These are phyloP conservation scores for Sporobolomyces roseus DNA, from an alignment of 768 basidiomycete genomes.

Conservation along the genomic window DNA sequence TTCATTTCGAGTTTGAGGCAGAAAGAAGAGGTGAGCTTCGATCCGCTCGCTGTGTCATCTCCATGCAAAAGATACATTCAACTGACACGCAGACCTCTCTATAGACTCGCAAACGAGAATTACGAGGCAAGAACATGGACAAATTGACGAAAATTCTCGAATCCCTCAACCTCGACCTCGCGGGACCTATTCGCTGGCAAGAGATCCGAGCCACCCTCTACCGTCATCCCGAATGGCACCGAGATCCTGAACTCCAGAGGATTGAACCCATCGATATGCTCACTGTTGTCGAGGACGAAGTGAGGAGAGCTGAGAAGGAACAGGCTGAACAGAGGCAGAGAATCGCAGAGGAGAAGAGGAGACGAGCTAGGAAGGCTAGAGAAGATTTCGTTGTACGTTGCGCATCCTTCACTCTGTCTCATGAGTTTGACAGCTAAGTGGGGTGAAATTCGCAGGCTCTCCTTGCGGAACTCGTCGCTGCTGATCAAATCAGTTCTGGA, in stretches of 20 bases:
- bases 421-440: too few relatives aligned
- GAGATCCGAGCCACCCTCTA: slow-evolving; percentile 71
- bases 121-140: slow-evolving; percentile 59
- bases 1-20: slow-evolving; percentile 79
- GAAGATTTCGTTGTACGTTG: slow-evolving; percentile 76
- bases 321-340: slow-evolving; percentile 81
- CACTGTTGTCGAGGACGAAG: slow-evolving; percentile 89
- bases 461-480: slow-evolving; percentile 63
- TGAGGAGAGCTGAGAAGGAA: slow-evolving; percentile 80
- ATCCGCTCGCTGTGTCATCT: neutral
- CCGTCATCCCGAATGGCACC: slow-evolving; percentile 72
- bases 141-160: slow-evolving; percentile 83
- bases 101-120: slow-evolving; percentile 72
- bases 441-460: slow-evolving; percentile 61
- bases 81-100: too few relatives aligned
- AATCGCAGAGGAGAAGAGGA: slow-evolving; percentile 72
- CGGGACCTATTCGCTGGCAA: slow-evolving; percentile 76
- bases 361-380: slow-evolving; percentile 80
- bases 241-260: slow-evolving; percentile 69
- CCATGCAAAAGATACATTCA: too few relatives aligned
- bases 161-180: slow-evolving; percentile 77
- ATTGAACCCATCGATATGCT: slow-evolving; percentile 88
- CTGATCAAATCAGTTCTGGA: slow-evolving; percentile 68
- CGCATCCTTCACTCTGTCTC: slow-evolving; percentile 3
- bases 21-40: slow-evolving; percentile 71